Base-by-base conservation (phyloP, 2,329 filamentous ascomycete species). In the Cadophora sp. region DNA sequence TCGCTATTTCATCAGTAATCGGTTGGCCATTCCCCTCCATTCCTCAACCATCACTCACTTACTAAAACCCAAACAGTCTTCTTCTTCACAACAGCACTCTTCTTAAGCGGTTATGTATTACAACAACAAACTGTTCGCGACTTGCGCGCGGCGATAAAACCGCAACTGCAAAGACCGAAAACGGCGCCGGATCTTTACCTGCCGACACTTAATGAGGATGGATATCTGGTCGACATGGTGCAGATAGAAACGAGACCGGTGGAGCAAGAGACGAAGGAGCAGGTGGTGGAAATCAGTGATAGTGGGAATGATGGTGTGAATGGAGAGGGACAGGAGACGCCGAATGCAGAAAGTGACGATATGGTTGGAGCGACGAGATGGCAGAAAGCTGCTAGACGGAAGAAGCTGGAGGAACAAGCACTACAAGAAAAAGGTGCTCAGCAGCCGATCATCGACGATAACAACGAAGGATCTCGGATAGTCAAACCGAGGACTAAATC, bases 121-220 rank as follows among this genome's bases (percentile, higher is more conserved):
- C 94, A 97, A 76, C 94, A 97, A 79, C 89, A 93, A 74, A 96
- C 93, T 0, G 87, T 97, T 4, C 87, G 86, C 70, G 90, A 91
- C 74, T 85, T 97, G 37, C 92, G 95, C 75, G 83, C 85, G 66
- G 92, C 92, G 22, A 90, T 97, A 75, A 75, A 75, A 66, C 77
- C 77, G 5, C 72, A 76, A 62, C 66, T 75, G 3, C 51, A 71
- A 29, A 67, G 68, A 16, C 46, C 66, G 22, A 56, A 68, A 6
- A 66, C 63, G 3, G 56, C 59, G 40, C 62, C 72, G 65, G 68
- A 72, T 60, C 29, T 73, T 11, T 71, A 72, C 56, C 71, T 75
- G 1, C 74, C 70, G 16, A 67, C 71, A 11, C 71, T 74, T 40
- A 46, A 62, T 16, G 68, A 73, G 9, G 69, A 73, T 43, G 70